Conservation (phyloP, 2,329 filamentous ascomycete genomes). For the Ascochyta fabae region DNA sequence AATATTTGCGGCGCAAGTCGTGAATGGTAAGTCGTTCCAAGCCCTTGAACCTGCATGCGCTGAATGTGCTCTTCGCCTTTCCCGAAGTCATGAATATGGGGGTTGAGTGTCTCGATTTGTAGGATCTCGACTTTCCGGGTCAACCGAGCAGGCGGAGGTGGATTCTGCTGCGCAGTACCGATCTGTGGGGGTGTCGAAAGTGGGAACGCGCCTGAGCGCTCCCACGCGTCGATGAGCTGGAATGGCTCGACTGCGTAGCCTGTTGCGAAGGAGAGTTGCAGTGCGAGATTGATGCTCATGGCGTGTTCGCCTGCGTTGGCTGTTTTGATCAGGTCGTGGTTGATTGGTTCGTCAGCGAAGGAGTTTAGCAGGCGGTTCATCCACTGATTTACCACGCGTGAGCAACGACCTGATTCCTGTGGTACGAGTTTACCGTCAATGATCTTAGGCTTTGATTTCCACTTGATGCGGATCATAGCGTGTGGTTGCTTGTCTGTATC, state of each 20-base stretch:
- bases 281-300: slow-evolving; percentile 20
- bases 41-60: slow-evolving; percentile 21
- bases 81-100: slow-evolving; percentile 21
- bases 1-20: not conserved
- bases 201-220: slow-evolving; percentile 4
- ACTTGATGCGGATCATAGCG: slow-evolving; percentile 28
- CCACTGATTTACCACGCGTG: slow-evolving; percentile 22
- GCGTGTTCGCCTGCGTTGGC: slow-evolving; percentile 28
- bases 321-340: slow-evolving; percentile 7
- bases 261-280: slow-evolving; percentile 21
- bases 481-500: not conserved
- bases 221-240: slow-evolving; percentile 21
- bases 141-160: not conserved
- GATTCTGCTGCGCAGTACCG: too few species aligned
- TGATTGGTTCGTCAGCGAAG: not conserved
- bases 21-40: slow-evolving; percentile 25
- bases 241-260: slow-evolving; percentile 27
- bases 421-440: slow-evolving; percentile 14
- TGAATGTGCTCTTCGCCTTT: slow-evolving; percentile 21
- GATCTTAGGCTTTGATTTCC: slow-evolving; percentile 27
- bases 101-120: slow-evolving; percentile 23
- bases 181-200: not conserved
- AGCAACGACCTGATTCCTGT: slow-evolving; percentile 21
- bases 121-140: slow-evolving; percentile 9
- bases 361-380: slow-evolving; percentile 17